Evolutionary conservation across 257 asterid species (phyloP).

Genomic region (Lycium ferocissimum): DNA sequence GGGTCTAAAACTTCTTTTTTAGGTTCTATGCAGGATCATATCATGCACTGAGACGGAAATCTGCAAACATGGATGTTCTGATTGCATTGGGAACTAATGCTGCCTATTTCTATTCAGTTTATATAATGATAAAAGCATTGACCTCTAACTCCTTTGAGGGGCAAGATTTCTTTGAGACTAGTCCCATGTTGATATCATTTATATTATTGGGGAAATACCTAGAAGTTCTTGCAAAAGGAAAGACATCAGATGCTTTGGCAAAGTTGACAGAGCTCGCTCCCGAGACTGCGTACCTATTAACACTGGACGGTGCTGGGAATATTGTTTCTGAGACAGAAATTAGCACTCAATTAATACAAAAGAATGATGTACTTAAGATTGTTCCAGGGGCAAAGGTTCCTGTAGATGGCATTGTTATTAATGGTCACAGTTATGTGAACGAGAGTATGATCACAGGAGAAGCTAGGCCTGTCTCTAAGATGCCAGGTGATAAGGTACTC

Average conservation of each 20-base stretch:
- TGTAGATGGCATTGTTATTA: conserved; percentile 87
- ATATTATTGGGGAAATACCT: conserved; percentile 94
- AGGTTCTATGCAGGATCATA: conserved; percentile 98
- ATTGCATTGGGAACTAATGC: conserved; percentile 99
- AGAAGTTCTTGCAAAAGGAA: conserved; percentile 94
- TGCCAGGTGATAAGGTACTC: conserved; percentile 87
- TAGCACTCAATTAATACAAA: conserved; percentile 80
- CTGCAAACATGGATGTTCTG: conserved; percentile 98
- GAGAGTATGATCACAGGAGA: conserved; percentile 99
- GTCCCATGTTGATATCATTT: conserved; percentile 97
- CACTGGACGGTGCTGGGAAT: conserved; percentile 82
- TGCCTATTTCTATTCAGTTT: conserved; percentile 89
- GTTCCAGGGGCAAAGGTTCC: conserved; percentile 96
- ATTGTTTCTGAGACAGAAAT: conserved; percentile 79
- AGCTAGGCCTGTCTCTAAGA: conserved; percentile 85
- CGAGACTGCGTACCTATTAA: conserved; percentile 77
- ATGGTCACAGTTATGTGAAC: conserved; percentile 93
- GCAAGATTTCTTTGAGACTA: conserved; percentile 96
- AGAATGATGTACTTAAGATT: conserved; percentile 83
- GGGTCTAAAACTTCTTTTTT: conserved; percentile 35
- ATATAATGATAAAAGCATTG: conserved; percentile 76
- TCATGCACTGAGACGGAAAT: conserved; percentile 80
- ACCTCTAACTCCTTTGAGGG: conserved; percentile 83
- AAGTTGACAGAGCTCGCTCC: conserved; percentile 95
- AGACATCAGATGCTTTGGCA: conserved; percentile 93